Evolutionary conservation across 345 rosid genomes (phyloP).

Genomic region (Aquilaria malaccensis): DNA sequence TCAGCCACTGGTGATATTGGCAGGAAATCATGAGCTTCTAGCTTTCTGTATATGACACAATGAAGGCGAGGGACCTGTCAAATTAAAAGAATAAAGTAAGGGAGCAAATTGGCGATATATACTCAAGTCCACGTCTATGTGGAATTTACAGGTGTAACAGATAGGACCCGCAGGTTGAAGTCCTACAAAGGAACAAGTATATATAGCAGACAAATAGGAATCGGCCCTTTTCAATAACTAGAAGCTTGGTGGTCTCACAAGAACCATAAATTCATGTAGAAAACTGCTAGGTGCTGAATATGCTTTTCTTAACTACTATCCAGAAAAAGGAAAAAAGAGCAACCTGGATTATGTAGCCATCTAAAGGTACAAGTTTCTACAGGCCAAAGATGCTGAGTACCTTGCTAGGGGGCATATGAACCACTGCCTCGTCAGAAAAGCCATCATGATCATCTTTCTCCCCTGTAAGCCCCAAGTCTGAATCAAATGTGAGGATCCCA

Average conservation of each 20-base stretch:
- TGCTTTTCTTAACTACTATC: too few relatives aligned
- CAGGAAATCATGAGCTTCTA: slow-evolving; percentile 54
- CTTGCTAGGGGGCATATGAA: slow-evolving; percentile 54
- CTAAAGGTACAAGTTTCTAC: neutral
- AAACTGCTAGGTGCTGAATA: too few relatives aligned
- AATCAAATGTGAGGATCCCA: slow-evolving; percentile 65
- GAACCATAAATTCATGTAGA: too few relatives aligned
- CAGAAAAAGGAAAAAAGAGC: too few relatives aligned
- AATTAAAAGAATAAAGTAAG: slow-evolving; percentile 5
- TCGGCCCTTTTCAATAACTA: too few relatives aligned
- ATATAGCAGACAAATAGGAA: too few relatives aligned
- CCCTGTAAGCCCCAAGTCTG: slow-evolving; percentile 29
- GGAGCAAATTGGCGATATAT: neutral
- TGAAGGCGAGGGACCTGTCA: slow-evolving; percentile 82
- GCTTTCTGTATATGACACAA: slow-evolving; percentile 78
- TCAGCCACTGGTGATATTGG: slow-evolving; percentile 37
- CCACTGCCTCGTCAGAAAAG: slow-evolving; percentile 38
- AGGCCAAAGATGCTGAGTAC: slow-evolving; percentile 20
- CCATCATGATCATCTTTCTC: slow-evolving; percentile 36
- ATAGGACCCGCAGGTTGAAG: too few relatives aligned
- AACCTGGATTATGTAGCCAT: too few relatives aligned
- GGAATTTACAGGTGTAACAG: too few relatives aligned
- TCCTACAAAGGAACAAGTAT: too few relatives aligned
- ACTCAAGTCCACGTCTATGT: neutral
- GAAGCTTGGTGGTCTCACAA: too few relatives aligned